These are phyloP conservation scores for Brassica cretica DNA, from an alignment of 345 rosid species.

Conservation along the genomic window DNA sequence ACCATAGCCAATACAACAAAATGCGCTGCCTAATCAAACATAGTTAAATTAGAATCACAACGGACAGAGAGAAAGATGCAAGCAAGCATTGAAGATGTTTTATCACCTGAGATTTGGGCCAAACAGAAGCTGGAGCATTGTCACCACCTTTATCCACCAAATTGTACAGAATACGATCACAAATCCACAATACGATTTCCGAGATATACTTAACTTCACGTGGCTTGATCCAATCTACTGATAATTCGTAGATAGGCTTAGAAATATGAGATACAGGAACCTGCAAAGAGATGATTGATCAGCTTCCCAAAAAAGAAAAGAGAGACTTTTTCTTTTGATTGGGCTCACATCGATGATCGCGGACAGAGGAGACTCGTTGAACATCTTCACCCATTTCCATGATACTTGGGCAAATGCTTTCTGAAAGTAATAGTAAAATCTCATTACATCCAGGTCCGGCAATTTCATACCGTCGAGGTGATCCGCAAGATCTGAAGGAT, in stretches of 20 bases:
- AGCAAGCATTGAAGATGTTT: not conserved
- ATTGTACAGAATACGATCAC: not conserved
- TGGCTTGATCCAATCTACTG: not conserved
- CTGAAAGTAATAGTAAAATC: too few relatives aligned
- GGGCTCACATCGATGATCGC: too few relatives aligned
- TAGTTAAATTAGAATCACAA: not conserved
- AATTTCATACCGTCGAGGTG: not conserved
- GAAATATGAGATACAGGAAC: not conserved
- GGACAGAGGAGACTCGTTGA: too few relatives aligned
- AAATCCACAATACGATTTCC: not conserved
- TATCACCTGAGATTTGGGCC: not conserved
- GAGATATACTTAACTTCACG: not conserved
- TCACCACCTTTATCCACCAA: not conserved
- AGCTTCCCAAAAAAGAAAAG: too few relatives aligned
- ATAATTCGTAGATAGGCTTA: not conserved
- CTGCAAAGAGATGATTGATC: not conserved
- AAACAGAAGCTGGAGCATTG: not conserved
- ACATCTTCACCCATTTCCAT: too few relatives aligned
- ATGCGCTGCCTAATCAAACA: not conserved
- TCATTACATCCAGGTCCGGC: too few relatives aligned
- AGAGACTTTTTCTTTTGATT: too few relatives aligned
- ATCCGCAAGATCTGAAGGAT: not conserved
- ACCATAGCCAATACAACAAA: not conserved
- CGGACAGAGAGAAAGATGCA: not conserved
- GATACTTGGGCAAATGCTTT: too few relatives aligned